Conservation (phyloP, 441 rosid genomes). For the Gossypium schwendimanii region DNA sequence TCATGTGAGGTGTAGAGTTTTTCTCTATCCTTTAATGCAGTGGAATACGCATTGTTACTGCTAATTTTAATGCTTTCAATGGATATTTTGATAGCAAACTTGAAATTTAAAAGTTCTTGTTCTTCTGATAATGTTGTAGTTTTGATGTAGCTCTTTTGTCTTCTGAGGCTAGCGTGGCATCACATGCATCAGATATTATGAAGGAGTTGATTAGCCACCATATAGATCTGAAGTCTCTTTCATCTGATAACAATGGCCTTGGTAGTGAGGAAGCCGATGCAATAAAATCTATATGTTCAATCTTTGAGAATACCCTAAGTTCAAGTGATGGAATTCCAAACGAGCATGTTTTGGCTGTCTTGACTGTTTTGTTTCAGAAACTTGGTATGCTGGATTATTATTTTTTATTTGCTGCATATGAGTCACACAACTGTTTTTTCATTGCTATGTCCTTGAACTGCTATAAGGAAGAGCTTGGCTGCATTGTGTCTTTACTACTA, state of each 20-base stretch:
- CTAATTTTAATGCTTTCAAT: neutral
- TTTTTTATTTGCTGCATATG: constrained; percentile 12
- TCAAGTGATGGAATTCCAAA: constrained; percentile 44
- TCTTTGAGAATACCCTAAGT: constrained; percentile 44
- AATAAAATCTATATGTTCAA: constrained; percentile 42
- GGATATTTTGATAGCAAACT: neutral
- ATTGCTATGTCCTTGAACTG: neutral
- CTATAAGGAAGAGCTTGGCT: neutral
- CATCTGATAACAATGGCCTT: constrained; percentile 25
- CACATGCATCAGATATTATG: constrained; percentile 46
- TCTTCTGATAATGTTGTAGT: neutral
- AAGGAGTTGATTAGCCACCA: constrained; percentile 52
- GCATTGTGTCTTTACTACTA: neutral
- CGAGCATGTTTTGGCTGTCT: constrained; percentile 51
- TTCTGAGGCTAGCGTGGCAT: constrained; percentile 43
- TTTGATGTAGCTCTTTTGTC: constrained; percentile 58
- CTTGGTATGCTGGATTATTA: constrained; percentile 52
- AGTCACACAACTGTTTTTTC: neutral
- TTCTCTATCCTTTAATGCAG: neutral
- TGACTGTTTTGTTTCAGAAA: constrained; percentile 49
- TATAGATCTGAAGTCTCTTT: constrained; percentile 31
- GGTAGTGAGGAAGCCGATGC: constrained; percentile 37
- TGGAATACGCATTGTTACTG: neutral
- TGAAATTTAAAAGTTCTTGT: neutral
- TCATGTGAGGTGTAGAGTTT: neutral